These are phyloP conservation scores for Colletotrichum gloeosporioides DNA, from an alignment of 2,329 filamentous ascomycete genomes.

Conservation along the genomic window DNA sequence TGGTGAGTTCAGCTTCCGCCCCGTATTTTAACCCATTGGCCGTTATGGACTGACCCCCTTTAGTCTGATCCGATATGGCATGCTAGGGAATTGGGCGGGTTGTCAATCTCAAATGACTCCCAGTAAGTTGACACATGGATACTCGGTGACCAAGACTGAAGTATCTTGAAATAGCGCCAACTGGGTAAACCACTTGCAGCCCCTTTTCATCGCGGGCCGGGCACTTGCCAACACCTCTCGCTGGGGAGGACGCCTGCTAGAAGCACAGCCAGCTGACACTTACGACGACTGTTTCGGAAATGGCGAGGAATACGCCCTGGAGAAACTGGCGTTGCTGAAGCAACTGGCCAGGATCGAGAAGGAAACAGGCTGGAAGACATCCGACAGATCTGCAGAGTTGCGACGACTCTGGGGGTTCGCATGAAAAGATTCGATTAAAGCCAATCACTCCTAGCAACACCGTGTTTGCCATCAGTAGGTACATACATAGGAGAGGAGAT, in stretches of 20 bases:
- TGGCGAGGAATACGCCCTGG: neutral
- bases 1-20: neutral
- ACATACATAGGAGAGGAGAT: neutral
- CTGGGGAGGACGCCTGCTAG: neutral
- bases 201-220: constrained; percentile 18
- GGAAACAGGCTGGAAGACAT: constrained; percentile 19
- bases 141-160: neutral
- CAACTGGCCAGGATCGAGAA: constrained; percentile 14
- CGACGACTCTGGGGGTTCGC: neutral
- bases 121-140: neutral
- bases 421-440: neutral
- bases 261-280: too few relatives aligned
- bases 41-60: neutral
- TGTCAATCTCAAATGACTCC: constrained; percentile 9
- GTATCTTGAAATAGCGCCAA: constrained; percentile 1
- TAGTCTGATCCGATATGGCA: constrained; percentile 11
- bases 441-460: neutral
- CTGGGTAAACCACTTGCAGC: constrained; percentile 21
- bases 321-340: constrained; percentile 10
- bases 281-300: neutral
- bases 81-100: constrained; percentile 11
- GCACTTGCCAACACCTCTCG: neutral
- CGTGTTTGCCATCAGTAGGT: neutral
- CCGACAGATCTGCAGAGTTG: neutral
- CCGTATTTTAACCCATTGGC: neutral